Percentiles rank a stretch among this genome's conserved stretches.
Conservation (phyloP, 768 basidiomycete genomes). For the Cubamyces lactineus region DNA sequence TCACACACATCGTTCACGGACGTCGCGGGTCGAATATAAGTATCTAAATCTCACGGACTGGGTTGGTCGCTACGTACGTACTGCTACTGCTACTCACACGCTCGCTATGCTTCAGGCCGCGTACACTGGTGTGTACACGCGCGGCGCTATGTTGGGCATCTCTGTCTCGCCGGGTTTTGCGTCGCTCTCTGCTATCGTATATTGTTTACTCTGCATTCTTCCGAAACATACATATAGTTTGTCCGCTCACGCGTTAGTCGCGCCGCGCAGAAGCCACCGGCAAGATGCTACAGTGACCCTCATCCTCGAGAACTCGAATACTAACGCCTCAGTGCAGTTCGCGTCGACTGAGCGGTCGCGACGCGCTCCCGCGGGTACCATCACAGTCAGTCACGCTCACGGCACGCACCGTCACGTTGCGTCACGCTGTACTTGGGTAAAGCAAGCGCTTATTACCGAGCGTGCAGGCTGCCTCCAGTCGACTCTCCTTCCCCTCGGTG, state of each 20-base stretch:
- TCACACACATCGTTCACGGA: too few relatives aligned
- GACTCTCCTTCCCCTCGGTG: background rate
- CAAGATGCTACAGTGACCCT: too few relatives aligned
- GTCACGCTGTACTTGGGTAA: slow-evolving; percentile 10
- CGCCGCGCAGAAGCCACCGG: too few relatives aligned
- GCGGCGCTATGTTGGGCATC: background rate
- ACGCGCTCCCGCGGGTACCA: slow-evolving; percentile 10
- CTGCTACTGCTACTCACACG: background rate
- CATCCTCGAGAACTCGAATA: too few relatives aligned
- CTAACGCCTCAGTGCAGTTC: too few relatives aligned
- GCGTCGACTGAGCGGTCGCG: too few relatives aligned
- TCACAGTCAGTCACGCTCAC: slow-evolving; percentile 14
- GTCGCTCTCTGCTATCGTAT: background rate
- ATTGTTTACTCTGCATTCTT: background rate
- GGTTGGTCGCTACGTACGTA: background rate
- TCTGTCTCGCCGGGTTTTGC: background rate
- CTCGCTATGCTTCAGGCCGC: too few relatives aligned
- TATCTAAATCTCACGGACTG: background rate
- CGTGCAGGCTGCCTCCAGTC: slow-evolving; percentile 20
- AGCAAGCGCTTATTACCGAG: slow-evolving; percentile 1
- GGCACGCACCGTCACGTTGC: background rate
- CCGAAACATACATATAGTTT: background rate
- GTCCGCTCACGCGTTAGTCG: too few relatives aligned
- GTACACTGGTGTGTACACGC: background rate
- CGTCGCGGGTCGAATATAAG: too few relatives aligned